A percentile compares a stretch with the other conserved stretches of the same genome.
Evolutionary conservation across 495 filamentous ascomycete species (phyloP).

Genomic region (Filosporella fistucella): DNA sequence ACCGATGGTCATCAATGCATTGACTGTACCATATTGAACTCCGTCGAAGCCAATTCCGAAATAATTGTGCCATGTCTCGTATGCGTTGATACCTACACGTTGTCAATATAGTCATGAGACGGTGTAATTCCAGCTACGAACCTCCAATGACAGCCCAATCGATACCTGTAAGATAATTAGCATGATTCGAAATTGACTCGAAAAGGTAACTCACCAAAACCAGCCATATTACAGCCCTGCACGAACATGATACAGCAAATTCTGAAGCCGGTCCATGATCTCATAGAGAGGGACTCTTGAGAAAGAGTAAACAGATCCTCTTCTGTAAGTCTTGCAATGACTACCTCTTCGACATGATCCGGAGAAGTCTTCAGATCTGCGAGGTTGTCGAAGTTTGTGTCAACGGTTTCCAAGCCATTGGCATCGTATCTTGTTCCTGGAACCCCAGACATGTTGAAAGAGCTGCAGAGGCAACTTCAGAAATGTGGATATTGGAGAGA

Average conservation of each 20-base stretch:
- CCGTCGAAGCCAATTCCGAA: slow-evolving; percentile 28
- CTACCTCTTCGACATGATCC: slow-evolving; percentile 27
- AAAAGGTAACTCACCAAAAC: no score
- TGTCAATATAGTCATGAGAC: no score
- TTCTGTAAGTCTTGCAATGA: slow-evolving; percentile 33
- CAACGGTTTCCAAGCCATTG: slow-evolving; percentile 5
- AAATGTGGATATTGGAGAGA: not conserved
- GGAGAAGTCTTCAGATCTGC: slow-evolving; percentile 7
- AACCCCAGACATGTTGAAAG: not conserved
- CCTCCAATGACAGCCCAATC: slow-evolving; percentile 39
- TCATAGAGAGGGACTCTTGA: slow-evolving; percentile 26
- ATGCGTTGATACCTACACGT: not conserved
- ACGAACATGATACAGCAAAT: slow-evolving; percentile 35
- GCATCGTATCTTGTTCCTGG: not conserved
- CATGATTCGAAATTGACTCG: no score
- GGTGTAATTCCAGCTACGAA: no score
- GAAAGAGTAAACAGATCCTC: slow-evolving; percentile 33
- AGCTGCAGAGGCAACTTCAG: not conserved
- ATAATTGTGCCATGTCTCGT: slow-evolving; percentile 25
- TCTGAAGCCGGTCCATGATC: slow-evolving; percentile 32
- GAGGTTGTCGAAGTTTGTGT: slow-evolving; percentile 1
- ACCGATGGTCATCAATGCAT: slow-evolving; percentile 37
- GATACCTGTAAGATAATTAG: no score
- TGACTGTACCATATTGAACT: slow-evolving; percentile 30
- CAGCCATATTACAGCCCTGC: slow-evolving; percentile 37